phyloP scores from a whole-genome alignment of 192 early-diverging fungal genomes.

The Cladochytrium replicatum region DNA sequence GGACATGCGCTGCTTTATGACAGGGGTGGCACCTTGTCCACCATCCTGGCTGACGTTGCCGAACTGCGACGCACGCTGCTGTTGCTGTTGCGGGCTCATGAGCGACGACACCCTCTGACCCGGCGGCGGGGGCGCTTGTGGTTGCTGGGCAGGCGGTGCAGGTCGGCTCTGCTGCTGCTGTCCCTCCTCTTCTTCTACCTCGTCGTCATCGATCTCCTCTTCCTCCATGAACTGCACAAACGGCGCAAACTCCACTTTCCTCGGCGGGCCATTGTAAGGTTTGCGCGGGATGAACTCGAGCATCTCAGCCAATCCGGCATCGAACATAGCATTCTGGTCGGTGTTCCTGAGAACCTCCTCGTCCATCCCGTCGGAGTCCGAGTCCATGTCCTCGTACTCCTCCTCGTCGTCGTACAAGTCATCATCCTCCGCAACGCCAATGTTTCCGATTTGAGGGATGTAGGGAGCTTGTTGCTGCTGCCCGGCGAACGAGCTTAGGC shows the following conservation, averaged over 20 bases:
- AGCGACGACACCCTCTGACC: no score
- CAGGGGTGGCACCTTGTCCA: no score
- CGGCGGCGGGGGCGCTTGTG: no score
- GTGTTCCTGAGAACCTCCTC: slow-evolving; percentile 29
- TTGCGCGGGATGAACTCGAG: background rate
- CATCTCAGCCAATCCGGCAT: slow-evolving; percentile 15
- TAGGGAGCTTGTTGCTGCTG: no score
- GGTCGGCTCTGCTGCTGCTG: slow-evolving; percentile 4
- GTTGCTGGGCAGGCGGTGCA: no score
- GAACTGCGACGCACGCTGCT: no score
- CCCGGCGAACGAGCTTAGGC: no score
- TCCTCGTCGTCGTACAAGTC: background rate
- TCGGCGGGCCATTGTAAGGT: background rate
- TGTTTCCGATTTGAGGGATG: no score
- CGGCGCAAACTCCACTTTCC: slow-evolving; percentile 7
- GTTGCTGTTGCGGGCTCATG: no score
- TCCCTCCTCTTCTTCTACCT: slow-evolving; percentile 2
- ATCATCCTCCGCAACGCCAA: no score
- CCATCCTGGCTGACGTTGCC: no score
- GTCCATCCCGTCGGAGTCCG: slow-evolving; percentile 18
- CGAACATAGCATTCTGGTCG: slow-evolving; percentile 26
- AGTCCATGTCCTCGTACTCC: background rate
- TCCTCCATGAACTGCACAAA: background rate
- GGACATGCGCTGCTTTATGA: no score
- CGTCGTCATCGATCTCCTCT: slow-evolving; percentile 6